A percentile compares a stretch with the other conserved stretches of the same genome.
These are phyloP conservation scores for Zymoseptoria ardabiliae DNA, from an alignment of 2,329 filamentous ascomycete species.

Conservation along the genomic window DNA sequence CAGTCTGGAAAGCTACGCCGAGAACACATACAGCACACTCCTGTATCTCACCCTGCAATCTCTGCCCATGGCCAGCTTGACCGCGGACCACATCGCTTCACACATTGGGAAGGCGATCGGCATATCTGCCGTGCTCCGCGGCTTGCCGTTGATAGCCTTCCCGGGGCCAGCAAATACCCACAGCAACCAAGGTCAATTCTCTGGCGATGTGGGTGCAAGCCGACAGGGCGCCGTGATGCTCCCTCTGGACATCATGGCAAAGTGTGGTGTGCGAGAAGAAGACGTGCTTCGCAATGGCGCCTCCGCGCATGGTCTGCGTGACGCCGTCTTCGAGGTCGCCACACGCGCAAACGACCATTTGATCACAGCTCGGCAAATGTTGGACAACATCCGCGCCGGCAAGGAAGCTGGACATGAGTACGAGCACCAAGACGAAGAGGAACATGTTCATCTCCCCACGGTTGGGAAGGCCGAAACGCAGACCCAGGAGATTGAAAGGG, in stretches of 20 bases:
- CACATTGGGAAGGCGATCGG: slow-evolving; percentile 93
- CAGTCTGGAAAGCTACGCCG: slow-evolving; percentile 77
- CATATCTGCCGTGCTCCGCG: slow-evolving; percentile 78
- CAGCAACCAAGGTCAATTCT: slow-evolving; percentile 39
- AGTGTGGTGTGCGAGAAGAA: slow-evolving; percentile 74
- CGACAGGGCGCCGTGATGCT: slow-evolving; percentile 64
- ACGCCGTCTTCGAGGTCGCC: slow-evolving; percentile 86
- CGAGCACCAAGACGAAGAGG: slow-evolving; percentile 75
- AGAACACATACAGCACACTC: slow-evolving; percentile 89
- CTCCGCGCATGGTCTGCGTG: slow-evolving; percentile 70
- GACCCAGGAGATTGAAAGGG: slow-evolving; percentile 52
- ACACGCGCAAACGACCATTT: slow-evolving; percentile 93
- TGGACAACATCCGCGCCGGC: slow-evolving; percentile 68
- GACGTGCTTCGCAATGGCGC: slow-evolving; percentile 77
- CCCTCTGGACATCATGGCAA: slow-evolving; percentile 83
- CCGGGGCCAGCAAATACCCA: slow-evolving; percentile 55
- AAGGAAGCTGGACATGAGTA: slow-evolving; percentile 75
- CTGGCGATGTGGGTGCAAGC: slow-evolving; percentile 34
- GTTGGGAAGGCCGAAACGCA: slow-evolving; percentile 29
- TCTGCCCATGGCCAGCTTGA: slow-evolving; percentile 70
- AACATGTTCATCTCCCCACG: slow-evolving; percentile 45
- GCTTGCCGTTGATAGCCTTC: slow-evolving; percentile 80
- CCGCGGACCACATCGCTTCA: slow-evolving; percentile 85
- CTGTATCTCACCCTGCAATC: slow-evolving; percentile 80
- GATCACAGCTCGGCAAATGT: slow-evolving; percentile 87